Percentiles rank a stretch among this genome's conserved stretches.
These are phyloP conservation scores for Fusarium sp. DNA, from an alignment of 2,329 filamentous ascomycete species.

Conservation along the genomic window DNA sequence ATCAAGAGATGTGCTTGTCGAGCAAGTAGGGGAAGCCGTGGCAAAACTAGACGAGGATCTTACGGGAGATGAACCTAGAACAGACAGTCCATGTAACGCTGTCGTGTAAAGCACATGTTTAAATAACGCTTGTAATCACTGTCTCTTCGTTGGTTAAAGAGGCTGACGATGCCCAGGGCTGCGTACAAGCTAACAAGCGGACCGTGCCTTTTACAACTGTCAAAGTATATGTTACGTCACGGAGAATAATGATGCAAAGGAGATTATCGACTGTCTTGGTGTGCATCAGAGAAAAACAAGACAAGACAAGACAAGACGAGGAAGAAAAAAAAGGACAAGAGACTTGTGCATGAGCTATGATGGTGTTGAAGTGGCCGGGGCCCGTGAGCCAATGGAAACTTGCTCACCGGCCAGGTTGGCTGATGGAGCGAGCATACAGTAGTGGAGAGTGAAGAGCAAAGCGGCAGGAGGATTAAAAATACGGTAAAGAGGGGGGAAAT, in stretches of 20 bases:
- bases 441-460: conserved; percentile 29
- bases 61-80: conserved; percentile 26
- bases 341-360: conserved; percentile 31
- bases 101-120: conserved; percentile 7
- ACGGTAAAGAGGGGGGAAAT: background rate
- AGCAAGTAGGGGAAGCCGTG: conserved; percentile 3
- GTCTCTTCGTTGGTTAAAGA: conserved; percentile 17
- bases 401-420: conserved; percentile 53
- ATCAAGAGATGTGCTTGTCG: conserved; percentile 5
- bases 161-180: background rate
- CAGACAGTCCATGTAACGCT: conserved; percentile 23
- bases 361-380: conserved; percentile 38
- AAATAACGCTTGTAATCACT: conserved; percentile 7
- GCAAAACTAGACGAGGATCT: conserved; percentile 29
- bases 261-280: background rate
- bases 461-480: conserved; percentile 9
- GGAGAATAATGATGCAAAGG: background rate
- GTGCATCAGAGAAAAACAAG: conserved; percentile 11
- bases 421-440: conserved; percentile 37
- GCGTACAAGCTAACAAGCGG: conserved; percentile 5
- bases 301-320: background rate
- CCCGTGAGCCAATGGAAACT: conserved; percentile 57
- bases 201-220: conserved; percentile 15
- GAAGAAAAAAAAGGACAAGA: background rate
- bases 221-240: conserved; percentile 11